These are phyloP conservation scores for Juncus effusus DNA, from an alignment of 176 grass and related monocot genomes.

Conservation along the genomic window DNA sequence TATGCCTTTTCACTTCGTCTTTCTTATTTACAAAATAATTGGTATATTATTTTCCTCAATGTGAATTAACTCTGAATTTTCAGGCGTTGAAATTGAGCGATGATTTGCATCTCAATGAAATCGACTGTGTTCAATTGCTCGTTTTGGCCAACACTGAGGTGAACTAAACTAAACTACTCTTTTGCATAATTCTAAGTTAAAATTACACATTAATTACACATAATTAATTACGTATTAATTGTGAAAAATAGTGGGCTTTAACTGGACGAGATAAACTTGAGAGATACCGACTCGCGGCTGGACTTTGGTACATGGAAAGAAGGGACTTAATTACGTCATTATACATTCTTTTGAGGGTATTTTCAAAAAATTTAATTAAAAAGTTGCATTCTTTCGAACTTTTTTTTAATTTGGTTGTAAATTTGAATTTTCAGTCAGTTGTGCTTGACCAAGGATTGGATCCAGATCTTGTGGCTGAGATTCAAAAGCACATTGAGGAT, in stretches of 20 bases:
- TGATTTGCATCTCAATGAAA: conserved; percentile 95
- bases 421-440: conserved; percentile 59
- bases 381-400: neutral
- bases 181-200: neutral
- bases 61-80: conserved; percentile 22
- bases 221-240: conserved; percentile 10
- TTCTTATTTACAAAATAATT: conserved; percentile 11
- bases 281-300: conserved; percentile 81
- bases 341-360: conserved; percentile 86
- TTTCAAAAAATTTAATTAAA: conserved; percentile 4
- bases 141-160: conserved; percentile 85
- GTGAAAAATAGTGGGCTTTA: conserved; percentile 69
- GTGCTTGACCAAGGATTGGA: conserved; percentile 85
- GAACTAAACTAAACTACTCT: conserved; percentile 39
- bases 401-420: conserved; percentile 3
- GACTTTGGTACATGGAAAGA: conserved; percentile 99
- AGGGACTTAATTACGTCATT: conserved; percentile 92
- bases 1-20: conserved; percentile 30
- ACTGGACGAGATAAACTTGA: conserved; percentile 81
- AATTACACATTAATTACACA: neutral
- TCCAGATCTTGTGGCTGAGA: conserved; percentile 79
- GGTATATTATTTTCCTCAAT: neutral
- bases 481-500: conserved; percentile 66
- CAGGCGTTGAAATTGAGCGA: conserved; percentile 93
- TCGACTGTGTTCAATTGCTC: conserved; percentile 88